Percentiles rank a stretch among this genome's conserved stretches.
These are phyloP conservation scores for Symmetrospora coprosmae DNA, from an alignment of 768 basidiomycete species.

Conservation along the genomic window DNA sequence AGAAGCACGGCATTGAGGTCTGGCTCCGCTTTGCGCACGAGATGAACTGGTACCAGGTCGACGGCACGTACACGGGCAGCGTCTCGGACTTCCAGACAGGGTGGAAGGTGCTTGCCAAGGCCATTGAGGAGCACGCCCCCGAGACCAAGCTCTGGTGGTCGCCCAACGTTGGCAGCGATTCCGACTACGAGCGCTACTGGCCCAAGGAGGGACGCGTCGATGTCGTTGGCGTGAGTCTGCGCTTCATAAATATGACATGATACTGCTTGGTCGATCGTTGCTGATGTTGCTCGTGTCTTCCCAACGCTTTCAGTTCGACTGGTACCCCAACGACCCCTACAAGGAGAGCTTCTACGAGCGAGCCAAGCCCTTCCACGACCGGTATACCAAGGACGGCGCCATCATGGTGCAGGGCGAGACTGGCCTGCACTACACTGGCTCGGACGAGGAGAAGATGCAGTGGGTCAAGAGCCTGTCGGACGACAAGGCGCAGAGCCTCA, in stretches of 20 bases:
- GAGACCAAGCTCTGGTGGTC: conserved; percentile 17
- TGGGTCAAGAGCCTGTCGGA: conserved; percentile 7
- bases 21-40: conserved; percentile 23
- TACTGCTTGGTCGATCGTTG: no score
- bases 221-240: conserved; percentile 17
- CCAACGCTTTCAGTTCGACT: conserved; percentile 5
- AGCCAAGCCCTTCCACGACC: conserved; percentile 17
- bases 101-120: conserved; percentile 2
- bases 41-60: conserved; percentile 19
- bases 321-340: conserved; percentile 1
- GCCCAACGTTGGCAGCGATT: conserved; percentile 6
- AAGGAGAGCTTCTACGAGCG: background rate
- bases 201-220: conserved; percentile 9
- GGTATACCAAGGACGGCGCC: background rate
- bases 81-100: conserved; percentile 22
- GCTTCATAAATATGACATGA: no score
- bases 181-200: conserved; percentile 21
- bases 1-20: conserved; percentile 20
- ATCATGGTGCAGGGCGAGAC: conserved; percentile 19
- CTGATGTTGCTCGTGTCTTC: no score
- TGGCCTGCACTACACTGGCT: conserved; percentile 16
- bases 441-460: conserved; percentile 15
- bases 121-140: conserved; percentile 17
- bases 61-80: conserved; percentile 21
- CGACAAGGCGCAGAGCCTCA: conserved; percentile 6